Percentiles rank a stretch among this genome's conserved stretches.
phyloP scores from a whole-genome alignment of 495 filamentous ascomycete genomes.

The Staphylotrichum tortipilum region DNA sequence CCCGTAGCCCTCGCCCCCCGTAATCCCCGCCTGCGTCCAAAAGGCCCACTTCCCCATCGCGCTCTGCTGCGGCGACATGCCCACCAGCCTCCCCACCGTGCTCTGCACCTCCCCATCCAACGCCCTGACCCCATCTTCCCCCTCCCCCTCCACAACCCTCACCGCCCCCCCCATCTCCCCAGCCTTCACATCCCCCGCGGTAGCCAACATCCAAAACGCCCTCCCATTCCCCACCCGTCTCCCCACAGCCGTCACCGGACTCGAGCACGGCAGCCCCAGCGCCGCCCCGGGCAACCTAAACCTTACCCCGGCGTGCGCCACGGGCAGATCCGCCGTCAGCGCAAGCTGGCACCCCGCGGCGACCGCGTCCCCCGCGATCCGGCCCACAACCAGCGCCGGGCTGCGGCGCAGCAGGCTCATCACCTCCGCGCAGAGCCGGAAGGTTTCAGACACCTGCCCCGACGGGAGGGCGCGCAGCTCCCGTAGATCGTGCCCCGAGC shows the following conservation, averaged over 20 bases:
- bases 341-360: slow-evolving; percentile 25
- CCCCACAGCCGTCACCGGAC: slow-evolving; percentile 14
- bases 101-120: slow-evolving; percentile 9
- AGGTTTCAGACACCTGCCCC: slow-evolving; percentile 12
- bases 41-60: slow-evolving; percentile 26
- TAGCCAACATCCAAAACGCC: slow-evolving; percentile 16
- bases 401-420: slow-evolving; percentile 22
- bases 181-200: slow-evolving; percentile 12
- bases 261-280: slow-evolving; percentile 23
- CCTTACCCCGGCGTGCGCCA: slow-evolving; percentile 6
- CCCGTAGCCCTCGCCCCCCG: background rate
- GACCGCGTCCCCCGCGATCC: slow-evolving; percentile 17
- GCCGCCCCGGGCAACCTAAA: slow-evolving; percentile 18
- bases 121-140: background rate
- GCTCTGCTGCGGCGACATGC: slow-evolving; percentile 18
- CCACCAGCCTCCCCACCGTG: slow-evolving; percentile 10
- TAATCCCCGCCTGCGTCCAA: slow-evolving; percentile 18
- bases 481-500: slow-evolving; percentile 20
- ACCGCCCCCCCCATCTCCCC: slow-evolving; percentile 12
- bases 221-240: slow-evolving; percentile 9
- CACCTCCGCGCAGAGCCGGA: slow-evolving; percentile 17
- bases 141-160: slow-evolving; percentile 2
- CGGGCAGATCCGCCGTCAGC: slow-evolving; percentile 16
- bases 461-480: slow-evolving; percentile 7
- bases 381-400: slow-evolving; percentile 14